Conservation (phyloP, 1,284 basidiomycete genomes). For the Ganoderma lingzhi region DNA sequence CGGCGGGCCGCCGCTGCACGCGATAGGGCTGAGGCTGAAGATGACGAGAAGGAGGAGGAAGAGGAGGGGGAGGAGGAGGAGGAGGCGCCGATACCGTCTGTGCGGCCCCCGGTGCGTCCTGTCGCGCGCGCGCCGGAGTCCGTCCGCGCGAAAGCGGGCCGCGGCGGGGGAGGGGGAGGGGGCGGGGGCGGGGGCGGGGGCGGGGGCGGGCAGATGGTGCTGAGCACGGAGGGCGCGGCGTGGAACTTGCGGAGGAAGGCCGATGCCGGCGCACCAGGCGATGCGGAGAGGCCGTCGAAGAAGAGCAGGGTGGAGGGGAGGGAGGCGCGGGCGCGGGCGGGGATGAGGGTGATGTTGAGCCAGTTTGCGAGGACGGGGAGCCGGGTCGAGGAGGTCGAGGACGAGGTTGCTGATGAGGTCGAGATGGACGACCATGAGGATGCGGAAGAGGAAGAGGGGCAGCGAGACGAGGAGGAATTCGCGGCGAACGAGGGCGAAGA, state of each 20-base stretch:
- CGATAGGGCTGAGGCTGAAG: neutral
- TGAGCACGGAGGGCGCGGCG: constrained; percentile 54
- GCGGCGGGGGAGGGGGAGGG: neutral
- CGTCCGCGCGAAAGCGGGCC: neutral
- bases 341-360: constrained; percentile 54
- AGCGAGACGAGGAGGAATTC: constrained; percentile 24
- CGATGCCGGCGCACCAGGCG: constrained; percentile 7
- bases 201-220: constrained; percentile 50
- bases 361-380: constrained; percentile 63
- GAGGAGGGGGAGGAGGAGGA: neutral
- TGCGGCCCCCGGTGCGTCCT: constrained; percentile 16
- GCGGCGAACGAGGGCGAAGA: constrained; percentile 28
- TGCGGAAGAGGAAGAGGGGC: constrained; percentile 20
- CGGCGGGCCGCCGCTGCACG: neutral
- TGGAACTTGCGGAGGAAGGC: constrained; percentile 49
- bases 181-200: neutral
- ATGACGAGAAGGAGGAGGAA: neutral
- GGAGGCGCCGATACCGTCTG: constrained; percentile 10
- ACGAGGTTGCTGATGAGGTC: constrained; percentile 23
- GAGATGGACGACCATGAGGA: constrained; percentile 30
- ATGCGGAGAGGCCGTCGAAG: constrained; percentile 35
- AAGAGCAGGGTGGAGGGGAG: constrained; percentile 27
- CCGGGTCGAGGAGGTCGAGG: constrained; percentile 35
- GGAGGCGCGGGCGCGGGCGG: constrained; percentile 43
- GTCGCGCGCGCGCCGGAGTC: constrained; percentile 12